phyloP scores from a whole-genome alignment of 1,139 yeast species.

The Kurtzmaniella quercitrusa region DNA sequence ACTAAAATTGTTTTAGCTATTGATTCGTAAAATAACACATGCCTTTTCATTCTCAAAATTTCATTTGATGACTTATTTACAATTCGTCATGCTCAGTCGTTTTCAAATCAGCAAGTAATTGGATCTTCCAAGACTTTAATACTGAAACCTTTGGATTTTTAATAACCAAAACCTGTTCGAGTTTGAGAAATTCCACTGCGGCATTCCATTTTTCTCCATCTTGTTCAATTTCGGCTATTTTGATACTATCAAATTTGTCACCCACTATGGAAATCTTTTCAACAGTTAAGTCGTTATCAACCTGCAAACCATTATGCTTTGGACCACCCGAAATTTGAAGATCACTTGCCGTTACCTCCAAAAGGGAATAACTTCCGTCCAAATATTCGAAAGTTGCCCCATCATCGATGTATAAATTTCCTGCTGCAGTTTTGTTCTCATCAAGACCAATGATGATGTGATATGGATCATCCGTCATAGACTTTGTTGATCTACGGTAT shows the following conservation, averaged over 20 bases:
- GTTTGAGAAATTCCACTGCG: slow-evolving; percentile 7
- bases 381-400: slow-evolving; percentile 67
- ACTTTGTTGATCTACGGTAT: slow-evolving; percentile 71
- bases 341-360: slow-evolving; percentile 27
- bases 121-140: slow-evolving; percentile 45
- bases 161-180: slow-evolving; percentile 28
- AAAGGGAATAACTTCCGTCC: slow-evolving; percentile 43
- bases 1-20: no score
- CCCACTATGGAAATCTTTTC: slow-evolving; percentile 63
- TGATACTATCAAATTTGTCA: slow-evolving; percentile 7
- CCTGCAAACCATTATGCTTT: slow-evolving; percentile 8
- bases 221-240: slow-evolving; percentile 22
- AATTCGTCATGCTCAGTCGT: slow-evolving; percentile 27
- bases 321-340: slow-evolving; percentile 3
- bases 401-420: slow-evolving; percentile 71
- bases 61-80: slow-evolving; percentile 7
- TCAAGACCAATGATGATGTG: slow-evolving; percentile 66
- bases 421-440: slow-evolving; percentile 45
- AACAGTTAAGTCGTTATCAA: slow-evolving; percentile 24
- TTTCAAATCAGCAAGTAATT: slow-evolving; percentile 6
- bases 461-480: slow-evolving; percentile 82
- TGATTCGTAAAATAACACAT: no score
- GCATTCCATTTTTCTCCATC: slow-evolving; percentile 32
- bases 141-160: slow-evolving; percentile 51
- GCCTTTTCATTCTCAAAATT: neutral